Conservation (phyloP, 2,329 filamentous ascomycete species). For the Cyclaneusma minus region DNA sequence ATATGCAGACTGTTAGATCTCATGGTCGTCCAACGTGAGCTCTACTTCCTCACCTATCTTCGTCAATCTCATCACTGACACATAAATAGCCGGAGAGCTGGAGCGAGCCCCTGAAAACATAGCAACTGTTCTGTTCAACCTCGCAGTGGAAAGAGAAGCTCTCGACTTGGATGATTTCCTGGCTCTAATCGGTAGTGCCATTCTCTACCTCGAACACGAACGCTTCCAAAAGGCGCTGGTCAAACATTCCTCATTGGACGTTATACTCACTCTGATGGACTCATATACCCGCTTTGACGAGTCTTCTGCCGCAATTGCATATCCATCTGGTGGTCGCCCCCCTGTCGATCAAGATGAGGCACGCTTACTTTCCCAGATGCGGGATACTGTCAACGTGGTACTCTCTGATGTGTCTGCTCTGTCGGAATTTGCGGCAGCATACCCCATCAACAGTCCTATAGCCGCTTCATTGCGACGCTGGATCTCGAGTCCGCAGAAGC, state of each 20-base stretch:
- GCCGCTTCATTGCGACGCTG: constrained; percentile 29
- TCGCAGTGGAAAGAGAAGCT: constrained; percentile 27
- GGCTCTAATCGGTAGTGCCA: constrained; percentile 32
- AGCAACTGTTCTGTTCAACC: constrained; percentile 30
- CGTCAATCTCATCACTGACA: constrained; percentile 1
- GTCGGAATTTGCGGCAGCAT: constrained; percentile 26
- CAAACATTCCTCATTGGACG: constrained; percentile 14
- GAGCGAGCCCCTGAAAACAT: constrained; percentile 25
- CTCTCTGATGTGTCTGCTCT: constrained; percentile 35
- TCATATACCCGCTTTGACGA: constrained; percentile 28
- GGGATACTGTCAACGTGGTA: constrained; percentile 32
- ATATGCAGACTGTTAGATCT: constrained; percentile 41
- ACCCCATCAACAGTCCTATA: constrained; percentile 27
- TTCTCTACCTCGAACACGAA: constrained; percentile 38
- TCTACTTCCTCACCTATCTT: constrained; percentile 1
- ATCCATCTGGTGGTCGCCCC: constrained; percentile 10
- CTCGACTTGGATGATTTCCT: constrained; percentile 39
- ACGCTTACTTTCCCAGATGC: constrained; percentile 31
- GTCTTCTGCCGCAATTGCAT: constrained; percentile 4
- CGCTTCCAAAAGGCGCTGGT: constrained; percentile 34
- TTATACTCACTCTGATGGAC: constrained; percentile 33
- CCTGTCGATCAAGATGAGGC: constrained; percentile 24
- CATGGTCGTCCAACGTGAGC: constrained; percentile 32
- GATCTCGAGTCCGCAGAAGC: constrained; percentile 24
- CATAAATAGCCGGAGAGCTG: constrained; percentile 13